A percentile compares a stretch with the other conserved stretches of the same genome.
phyloP scores from a whole-genome alignment of 2,329 filamentous ascomycete species.

The Colletotrichum neosansevieriae region DNA sequence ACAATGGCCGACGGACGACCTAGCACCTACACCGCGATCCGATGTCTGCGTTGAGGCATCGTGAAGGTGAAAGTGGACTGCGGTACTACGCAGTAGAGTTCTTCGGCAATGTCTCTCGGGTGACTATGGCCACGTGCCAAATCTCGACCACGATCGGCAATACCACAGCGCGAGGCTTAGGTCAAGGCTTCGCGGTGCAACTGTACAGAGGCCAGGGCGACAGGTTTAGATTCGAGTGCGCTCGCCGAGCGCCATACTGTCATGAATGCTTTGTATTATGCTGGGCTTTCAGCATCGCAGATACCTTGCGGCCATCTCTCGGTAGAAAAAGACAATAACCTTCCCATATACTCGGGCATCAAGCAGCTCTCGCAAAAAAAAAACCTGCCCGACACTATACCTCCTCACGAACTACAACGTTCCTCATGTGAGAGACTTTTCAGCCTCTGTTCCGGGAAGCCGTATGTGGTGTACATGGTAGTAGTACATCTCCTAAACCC shows the following conservation, averaged over 20 bases:
- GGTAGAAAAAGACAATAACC: constrained; percentile 2
- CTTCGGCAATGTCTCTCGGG: no score
- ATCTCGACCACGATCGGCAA: no score
- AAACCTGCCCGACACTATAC: background rate
- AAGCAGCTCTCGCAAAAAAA: background rate
- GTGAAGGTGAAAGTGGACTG: no score
- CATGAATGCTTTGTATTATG: constrained; percentile 32
- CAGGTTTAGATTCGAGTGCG: no score
- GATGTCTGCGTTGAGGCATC: no score
- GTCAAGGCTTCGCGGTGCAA: background rate
- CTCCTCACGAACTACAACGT: background rate
- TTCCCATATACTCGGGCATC: background rate
- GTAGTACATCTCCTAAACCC: background rate
- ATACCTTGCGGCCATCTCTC: constrained; percentile 24
- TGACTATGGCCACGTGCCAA: no score
- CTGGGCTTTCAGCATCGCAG: constrained; percentile 20
- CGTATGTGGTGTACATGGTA: background rate
- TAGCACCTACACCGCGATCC: no score
- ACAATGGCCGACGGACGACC: no score
- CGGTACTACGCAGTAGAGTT: no score
- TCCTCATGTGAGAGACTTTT: background rate
- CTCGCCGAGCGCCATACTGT: background rate
- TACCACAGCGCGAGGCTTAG: no score
- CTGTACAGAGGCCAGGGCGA: no score
- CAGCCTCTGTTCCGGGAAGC: background rate